Evolutionary conservation across 768 basidiomycete genomes (phyloP).

Genomic region (Tulasnella sp.): DNA sequence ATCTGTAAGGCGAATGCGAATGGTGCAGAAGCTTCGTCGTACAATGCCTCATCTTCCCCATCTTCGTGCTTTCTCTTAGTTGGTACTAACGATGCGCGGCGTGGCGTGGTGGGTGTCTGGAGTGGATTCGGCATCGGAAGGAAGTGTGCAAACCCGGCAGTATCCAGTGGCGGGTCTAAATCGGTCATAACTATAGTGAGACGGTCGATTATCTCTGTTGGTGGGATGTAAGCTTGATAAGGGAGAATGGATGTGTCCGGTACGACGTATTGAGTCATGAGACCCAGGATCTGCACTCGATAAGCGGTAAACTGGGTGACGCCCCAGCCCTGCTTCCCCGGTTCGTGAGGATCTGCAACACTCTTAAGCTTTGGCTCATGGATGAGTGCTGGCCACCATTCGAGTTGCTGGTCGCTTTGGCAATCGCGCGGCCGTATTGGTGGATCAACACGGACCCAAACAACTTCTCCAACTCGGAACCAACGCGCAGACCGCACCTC

Average conservation of each 20-base stretch:
- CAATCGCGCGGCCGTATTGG: too few species aligned
- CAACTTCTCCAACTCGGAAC: slow-evolving; percentile 5
- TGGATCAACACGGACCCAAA: background rate
- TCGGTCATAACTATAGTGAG: slow-evolving; percentile 24
- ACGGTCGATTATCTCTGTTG: slow-evolving; percentile 40
- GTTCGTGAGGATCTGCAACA: slow-evolving; percentile 29
- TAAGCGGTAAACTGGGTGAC: slow-evolving; percentile 53
- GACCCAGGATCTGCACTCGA: slow-evolving; percentile 55
- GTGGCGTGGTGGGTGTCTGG: background rate
- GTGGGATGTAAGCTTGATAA: slow-evolving; percentile 57
- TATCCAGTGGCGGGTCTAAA: background rate
- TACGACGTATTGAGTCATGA: slow-evolving; percentile 39
- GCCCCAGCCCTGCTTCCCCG: slow-evolving; percentile 38
- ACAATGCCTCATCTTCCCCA: slow-evolving; percentile 21
- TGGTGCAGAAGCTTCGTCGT: slow-evolving; percentile 47
- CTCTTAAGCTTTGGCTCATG: slow-evolving; percentile 45
- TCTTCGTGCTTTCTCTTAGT: too few species aligned
- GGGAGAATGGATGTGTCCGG: slow-evolving; percentile 55
- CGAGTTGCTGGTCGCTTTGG: slow-evolving; percentile 36
- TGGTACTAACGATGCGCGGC: too few species aligned
- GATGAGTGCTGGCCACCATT: slow-evolving; percentile 66
- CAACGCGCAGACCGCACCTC: background rate
- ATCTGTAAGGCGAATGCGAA: slow-evolving; percentile 66
- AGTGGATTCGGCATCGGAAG: slow-evolving; percentile 2
- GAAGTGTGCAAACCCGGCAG: background rate